These are phyloP conservation scores for Fistulifera pelliculosa DNA, from an alignment of 108 stramenopile genomes.

Conservation along the genomic window DNA sequence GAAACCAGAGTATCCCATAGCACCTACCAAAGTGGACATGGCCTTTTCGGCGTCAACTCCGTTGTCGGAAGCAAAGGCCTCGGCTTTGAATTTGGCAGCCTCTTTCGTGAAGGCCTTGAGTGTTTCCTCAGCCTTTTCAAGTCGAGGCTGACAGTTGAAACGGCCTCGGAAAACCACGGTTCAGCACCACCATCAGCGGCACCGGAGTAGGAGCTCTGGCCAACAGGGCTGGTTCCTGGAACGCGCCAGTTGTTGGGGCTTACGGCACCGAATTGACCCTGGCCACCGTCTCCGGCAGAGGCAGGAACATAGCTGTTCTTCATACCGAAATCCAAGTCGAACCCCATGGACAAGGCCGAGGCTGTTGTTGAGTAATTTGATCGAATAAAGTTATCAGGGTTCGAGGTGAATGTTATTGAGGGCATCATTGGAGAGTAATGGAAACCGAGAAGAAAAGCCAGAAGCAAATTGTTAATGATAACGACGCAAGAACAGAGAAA, in stretches of 20 bases:
- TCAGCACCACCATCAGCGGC: constrained; percentile 86
- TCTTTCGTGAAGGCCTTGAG: constrained; percentile 89
- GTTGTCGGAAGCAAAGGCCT: constrained; percentile 61
- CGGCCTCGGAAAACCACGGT: constrained; percentile 89
- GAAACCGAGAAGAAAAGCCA: too few relatives aligned
- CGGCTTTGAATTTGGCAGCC: constrained; percentile 82
- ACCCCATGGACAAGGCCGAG: constrained; percentile 30
- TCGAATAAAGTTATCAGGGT: too few relatives aligned
- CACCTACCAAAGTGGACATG: constrained; percentile 64
- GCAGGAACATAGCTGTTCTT: constrained; percentile 80
- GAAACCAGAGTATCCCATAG: constrained; percentile 78
- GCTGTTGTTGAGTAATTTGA: constrained; percentile 10
- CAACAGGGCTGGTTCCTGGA: constrained; percentile 82
- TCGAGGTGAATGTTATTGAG: too few relatives aligned
- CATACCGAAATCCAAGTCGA: constrained; percentile 79
- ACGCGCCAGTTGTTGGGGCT: constrained; percentile 85
- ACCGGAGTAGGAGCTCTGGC: constrained; percentile 68
- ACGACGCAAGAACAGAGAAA: background rate
- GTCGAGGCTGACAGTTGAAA: constrained; percentile 83
- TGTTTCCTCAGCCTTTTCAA: constrained; percentile 78
- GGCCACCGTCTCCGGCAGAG: constrained; percentile 70
- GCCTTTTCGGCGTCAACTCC: constrained; percentile 44
- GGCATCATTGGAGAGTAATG: background rate
- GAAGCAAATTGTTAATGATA: background rate
- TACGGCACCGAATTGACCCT: constrained; percentile 83